A percentile compares a stretch with the other conserved stretches of the same genome.
Conservation (phyloP, 805 yeast genomes). For the Danielia oregonensis region DNA sequence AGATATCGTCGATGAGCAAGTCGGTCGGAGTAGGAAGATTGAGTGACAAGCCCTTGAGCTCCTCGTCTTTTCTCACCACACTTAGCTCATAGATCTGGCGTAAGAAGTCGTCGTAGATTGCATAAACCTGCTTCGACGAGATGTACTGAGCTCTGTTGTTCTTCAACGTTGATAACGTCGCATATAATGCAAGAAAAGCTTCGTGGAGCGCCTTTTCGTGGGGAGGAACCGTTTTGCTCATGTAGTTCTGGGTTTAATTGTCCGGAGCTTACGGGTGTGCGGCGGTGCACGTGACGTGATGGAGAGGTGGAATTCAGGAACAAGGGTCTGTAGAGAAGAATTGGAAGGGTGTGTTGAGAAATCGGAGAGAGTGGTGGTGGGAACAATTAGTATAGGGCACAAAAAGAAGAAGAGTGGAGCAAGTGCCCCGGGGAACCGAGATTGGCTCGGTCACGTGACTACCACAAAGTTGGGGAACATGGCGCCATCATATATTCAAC, state of each 20-base stretch:
- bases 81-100: slow-evolving; percentile 50
- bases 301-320: no score
- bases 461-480: no score
- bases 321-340: background rate
- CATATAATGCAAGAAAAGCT: slow-evolving; percentile 24
- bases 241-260: slow-evolving; percentile 4
- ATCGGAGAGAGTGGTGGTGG: background rate
- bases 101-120: slow-evolving; percentile 57
- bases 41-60: slow-evolving; percentile 33
- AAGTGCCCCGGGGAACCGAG: no score
- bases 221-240: slow-evolving; percentile 25
- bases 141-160: slow-evolving; percentile 63
- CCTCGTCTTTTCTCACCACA: slow-evolving; percentile 47
- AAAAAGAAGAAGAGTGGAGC: no score
- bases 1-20: slow-evolving; percentile 77
- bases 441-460: no score
- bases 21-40: slow-evolving; percentile 57
- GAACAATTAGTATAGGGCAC: no score
- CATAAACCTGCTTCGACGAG: slow-evolving; percentile 63
- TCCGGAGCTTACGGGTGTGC: background rate
- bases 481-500: no score
- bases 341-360: background rate
- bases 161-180: slow-evolving; percentile 38
- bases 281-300: no score
- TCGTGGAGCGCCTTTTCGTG: slow-evolving; percentile 34